These are phyloP conservation scores for Exserohilum rostratum DNA, from an alignment of 2,329 filamentous ascomycete species.

Conservation along the genomic window DNA sequence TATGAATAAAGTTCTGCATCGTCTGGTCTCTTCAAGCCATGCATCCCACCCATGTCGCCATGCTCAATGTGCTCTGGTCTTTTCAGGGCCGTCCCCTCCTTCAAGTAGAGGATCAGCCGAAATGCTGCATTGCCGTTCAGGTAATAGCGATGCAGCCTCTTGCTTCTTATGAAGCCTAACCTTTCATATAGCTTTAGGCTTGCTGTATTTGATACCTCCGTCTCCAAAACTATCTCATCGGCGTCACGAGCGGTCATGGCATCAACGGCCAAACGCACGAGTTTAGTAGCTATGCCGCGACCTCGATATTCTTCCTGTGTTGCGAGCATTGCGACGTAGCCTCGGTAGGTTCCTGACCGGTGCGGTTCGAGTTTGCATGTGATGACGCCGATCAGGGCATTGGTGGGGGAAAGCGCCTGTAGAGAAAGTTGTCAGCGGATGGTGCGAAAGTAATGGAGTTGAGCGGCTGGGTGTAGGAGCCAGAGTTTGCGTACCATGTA, in stretches of 20 bases:
- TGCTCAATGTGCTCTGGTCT: slow-evolving; percentile 24
- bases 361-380: slow-evolving; percentile 94
- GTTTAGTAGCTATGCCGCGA: slow-evolving; percentile 80
- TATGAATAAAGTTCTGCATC: slow-evolving; percentile 15
- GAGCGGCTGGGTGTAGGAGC: background rate
- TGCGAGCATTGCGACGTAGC: slow-evolving; percentile 99
- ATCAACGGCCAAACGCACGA: slow-evolving; percentile 90
- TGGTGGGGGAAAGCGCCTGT: slow-evolving; percentile 42
- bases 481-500: slow-evolving; percentile 70
- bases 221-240: slow-evolving; percentile 95
- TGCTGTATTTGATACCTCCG: slow-evolving; percentile 87
- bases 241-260: slow-evolving; percentile 84
- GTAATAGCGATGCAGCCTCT: slow-evolving; percentile 93
- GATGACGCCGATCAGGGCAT: slow-evolving; percentile 82
- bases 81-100: slow-evolving; percentile 50
- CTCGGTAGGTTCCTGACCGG: slow-evolving; percentile 81
- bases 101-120: slow-evolving; percentile 81
- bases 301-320: slow-evolving; percentile 80
- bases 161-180: slow-evolving; percentile 88
- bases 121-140: slow-evolving; percentile 96
- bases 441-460: background rate
- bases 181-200: slow-evolving; percentile 93
- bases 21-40: slow-evolving; percentile 8
- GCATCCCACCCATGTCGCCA: slow-evolving; percentile 1
- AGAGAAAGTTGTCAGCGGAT: background rate